Percentiles rank a stretch among this genome's conserved stretches.
Evolutionary conservation across 1,284 basidiomycete genomes (phyloP).

Genomic region (Filobasidium uniguttulatum): DNA sequence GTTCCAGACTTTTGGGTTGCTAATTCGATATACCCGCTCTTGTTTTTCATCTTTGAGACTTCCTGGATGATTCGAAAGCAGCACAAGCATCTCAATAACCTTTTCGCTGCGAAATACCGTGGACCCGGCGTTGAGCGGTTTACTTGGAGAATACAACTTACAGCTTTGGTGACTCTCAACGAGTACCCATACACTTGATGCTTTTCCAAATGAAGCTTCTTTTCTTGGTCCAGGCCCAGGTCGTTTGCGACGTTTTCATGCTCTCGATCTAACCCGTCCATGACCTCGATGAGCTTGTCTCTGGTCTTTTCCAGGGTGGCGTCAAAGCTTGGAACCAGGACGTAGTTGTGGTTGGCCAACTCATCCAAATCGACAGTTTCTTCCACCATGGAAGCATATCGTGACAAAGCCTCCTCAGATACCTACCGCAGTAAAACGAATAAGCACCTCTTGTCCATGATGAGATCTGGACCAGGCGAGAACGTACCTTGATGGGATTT

Average conservation of each 20-base stretch:
- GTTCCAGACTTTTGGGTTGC: slow-evolving; percentile 76
- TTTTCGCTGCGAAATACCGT: too few species aligned
- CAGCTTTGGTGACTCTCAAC: slow-evolving; percentile 81
- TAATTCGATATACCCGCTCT: slow-evolving; percentile 68
- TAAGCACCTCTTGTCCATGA: too few species aligned
- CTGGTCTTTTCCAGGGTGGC: slow-evolving; percentile 50
- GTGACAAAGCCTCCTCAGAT: slow-evolving; percentile 49
- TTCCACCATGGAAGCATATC: slow-evolving; percentile 89
- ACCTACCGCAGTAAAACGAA: too few species aligned
- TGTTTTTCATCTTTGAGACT: slow-evolving; percentile 55
- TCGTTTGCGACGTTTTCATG: slow-evolving; percentile 60
- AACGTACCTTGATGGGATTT: slow-evolving; percentile 46
- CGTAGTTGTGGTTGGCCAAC: slow-evolving; percentile 68
- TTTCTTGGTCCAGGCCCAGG: slow-evolving; percentile 74
- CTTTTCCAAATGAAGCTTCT: slow-evolving; percentile 94
- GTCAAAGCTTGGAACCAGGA: slow-evolving; percentile 58
- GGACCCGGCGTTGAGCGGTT: too few species aligned
- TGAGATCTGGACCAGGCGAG: neutral
- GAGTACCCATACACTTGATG: slow-evolving; percentile 83
- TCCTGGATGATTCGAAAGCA: slow-evolving; percentile 45
- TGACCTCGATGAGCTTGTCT: slow-evolving; percentile 51
- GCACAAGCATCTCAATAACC: too few species aligned
- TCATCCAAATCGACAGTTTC: slow-evolving; percentile 85
- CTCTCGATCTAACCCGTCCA: slow-evolving; percentile 73
- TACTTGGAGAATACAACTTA: too few species aligned